Conservation (phyloP, 805 yeast species). For the Dipodascus albidus region DNA sequence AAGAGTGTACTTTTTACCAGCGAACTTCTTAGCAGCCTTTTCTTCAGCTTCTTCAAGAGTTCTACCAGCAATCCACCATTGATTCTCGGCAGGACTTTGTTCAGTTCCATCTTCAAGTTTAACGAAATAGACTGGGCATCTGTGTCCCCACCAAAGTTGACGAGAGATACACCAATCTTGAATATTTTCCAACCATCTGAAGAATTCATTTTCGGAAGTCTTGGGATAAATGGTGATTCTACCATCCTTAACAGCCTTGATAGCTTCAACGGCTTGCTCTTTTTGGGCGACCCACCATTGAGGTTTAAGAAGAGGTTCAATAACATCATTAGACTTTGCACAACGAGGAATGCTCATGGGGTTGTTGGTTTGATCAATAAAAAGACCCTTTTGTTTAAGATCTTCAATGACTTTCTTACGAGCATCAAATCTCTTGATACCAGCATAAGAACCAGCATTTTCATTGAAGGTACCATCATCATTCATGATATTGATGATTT, state of each 20-base stretch:
- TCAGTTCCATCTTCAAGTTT: slow-evolving; percentile 52
- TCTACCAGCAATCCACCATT: slow-evolving; percentile 90
- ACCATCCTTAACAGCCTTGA: slow-evolving; percentile 75
- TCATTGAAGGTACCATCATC: slow-evolving; percentile 89
- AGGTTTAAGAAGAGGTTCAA: slow-evolving; percentile 94
- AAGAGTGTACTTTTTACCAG: slow-evolving; percentile 56
- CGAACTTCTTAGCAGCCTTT: slow-evolving; percentile 68
- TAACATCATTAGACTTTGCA: slow-evolving; percentile 92
- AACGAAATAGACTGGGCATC: slow-evolving; percentile 92
- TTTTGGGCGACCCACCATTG: slow-evolving; percentile 98
- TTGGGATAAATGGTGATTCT: slow-evolving; percentile 74
- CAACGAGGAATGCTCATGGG: slow-evolving; percentile 94
- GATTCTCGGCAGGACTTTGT: slow-evolving; percentile 48
- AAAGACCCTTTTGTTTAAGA: slow-evolving; percentile 63
- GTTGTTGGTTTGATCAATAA: slow-evolving; percentile 78
- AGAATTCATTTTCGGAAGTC: slow-evolving; percentile 84
- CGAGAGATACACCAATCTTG: slow-evolving; percentile 99
- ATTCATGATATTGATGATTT: slow-evolving; percentile 78
- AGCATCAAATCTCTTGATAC: slow-evolving; percentile 91
- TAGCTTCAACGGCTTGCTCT: slow-evolving; percentile 80
- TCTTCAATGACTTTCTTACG: slow-evolving; percentile 72
- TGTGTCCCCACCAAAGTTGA: slow-evolving; percentile 93
- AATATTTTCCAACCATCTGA: slow-evolving; percentile 89
- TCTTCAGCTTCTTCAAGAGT: slow-evolving; percentile 67
- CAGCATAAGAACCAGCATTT: slow-evolving; percentile 78